These are phyloP conservation scores for Quercus ilex DNA, from an alignment of 306 rosid genomes.

Conservation along the genomic window DNA sequence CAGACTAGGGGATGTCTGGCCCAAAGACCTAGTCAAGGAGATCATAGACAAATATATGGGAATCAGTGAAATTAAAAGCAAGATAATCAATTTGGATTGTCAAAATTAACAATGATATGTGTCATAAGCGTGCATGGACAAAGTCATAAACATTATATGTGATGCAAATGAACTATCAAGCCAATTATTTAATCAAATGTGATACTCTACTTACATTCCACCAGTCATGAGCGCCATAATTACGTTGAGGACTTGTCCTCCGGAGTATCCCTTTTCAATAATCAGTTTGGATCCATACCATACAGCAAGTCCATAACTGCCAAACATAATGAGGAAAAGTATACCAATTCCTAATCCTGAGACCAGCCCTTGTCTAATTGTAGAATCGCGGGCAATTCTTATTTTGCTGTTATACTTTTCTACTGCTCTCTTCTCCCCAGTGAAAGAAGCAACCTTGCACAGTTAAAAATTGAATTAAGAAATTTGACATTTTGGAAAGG, in stretches of 20 bases:
- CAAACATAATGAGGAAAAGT: constrained; percentile 38
- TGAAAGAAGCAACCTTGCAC: constrained; percentile 81
- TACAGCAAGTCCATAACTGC: constrained; percentile 76
- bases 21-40: constrained; percentile 50
- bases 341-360: constrained; percentile 64
- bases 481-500: background rate
- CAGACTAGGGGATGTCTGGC: constrained; percentile 73
- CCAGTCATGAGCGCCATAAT: constrained; percentile 74
- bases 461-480: constrained; percentile 3
- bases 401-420: constrained; percentile 61
- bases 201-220: constrained; percentile 62
- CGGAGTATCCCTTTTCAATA: constrained; percentile 56
- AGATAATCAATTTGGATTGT: too few species aligned
- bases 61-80: background rate
- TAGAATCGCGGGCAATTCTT: constrained; percentile 47
- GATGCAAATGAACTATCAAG: background rate
- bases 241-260: constrained; percentile 68
- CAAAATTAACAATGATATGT: background rate
- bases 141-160: background rate
- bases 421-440: constrained; percentile 73
- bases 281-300: constrained; percentile 87
- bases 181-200: background rate
- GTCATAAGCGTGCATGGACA: background rate
- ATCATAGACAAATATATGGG: background rate
- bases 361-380: constrained; percentile 63